phyloP scores from a whole-genome alignment of 1,284 basidiomycete genomes.

The Apiotrichum gamsii region DNA sequence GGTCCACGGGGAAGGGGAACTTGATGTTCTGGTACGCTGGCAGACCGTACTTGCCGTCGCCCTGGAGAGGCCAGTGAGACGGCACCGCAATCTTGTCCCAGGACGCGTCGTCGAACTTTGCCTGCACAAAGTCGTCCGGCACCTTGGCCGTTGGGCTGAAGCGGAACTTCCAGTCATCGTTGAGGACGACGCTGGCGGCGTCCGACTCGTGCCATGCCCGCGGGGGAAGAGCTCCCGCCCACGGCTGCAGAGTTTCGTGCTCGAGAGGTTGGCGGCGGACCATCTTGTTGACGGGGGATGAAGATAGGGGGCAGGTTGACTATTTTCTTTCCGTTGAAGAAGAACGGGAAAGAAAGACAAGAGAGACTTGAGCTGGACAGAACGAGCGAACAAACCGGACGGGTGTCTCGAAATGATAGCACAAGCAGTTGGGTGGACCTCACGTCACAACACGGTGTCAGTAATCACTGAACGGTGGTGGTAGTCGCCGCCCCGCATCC shows the following conservation, averaged over 20 bases:
- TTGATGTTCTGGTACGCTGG: slow-evolving; percentile 16
- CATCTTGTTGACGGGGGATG: no score
- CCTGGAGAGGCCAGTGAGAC: slow-evolving; percentile 13
- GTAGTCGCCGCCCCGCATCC: no score
- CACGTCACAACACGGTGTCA: no score
- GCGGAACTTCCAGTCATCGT: slow-evolving; percentile 22
- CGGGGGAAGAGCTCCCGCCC: slow-evolving; percentile 3
- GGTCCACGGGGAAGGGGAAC: slow-evolving; percentile 14
- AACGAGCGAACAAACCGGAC: no score
- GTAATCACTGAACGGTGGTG: no score
- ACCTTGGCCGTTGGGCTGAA: slow-evolving; percentile 4
- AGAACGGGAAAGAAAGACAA: no score
- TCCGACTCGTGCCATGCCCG: slow-evolving; percentile 14
- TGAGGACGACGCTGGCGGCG: slow-evolving; percentile 10
- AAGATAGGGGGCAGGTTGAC: no score
- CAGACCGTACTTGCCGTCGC: slow-evolving; percentile 11
- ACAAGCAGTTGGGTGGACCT: no score
- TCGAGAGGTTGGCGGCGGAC: slow-evolving; percentile 3
- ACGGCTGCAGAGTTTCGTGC: slow-evolving; percentile 12
- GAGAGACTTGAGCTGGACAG: no score
- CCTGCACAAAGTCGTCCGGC: slow-evolving; percentile 1
- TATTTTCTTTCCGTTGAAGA: no score
- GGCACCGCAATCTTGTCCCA: slow-evolving; percentile 13
- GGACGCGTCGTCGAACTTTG: slow-evolving; percentile 1
- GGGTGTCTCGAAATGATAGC: no score